Percentiles rank a stretch among this genome's conserved stretches.
phyloP scores from a whole-genome alignment of 192 early-diverging fungal species.

The Borealophlyctis nickersoniae region DNA sequence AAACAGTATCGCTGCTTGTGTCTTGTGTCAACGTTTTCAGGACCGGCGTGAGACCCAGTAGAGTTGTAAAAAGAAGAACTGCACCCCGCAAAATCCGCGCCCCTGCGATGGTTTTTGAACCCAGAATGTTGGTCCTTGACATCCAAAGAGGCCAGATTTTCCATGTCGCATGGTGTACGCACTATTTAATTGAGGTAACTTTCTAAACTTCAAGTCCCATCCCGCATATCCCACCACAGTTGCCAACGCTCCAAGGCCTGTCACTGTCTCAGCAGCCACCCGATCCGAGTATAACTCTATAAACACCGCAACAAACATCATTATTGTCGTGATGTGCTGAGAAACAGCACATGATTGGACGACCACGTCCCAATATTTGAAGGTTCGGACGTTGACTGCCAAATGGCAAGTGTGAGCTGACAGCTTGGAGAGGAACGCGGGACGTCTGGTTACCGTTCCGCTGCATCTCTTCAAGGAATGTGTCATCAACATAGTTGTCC shows the following conservation, averaged over 20 bases:
- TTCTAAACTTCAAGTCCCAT: constrained; percentile 49
- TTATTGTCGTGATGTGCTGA: constrained; percentile 81
- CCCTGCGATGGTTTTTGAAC: constrained; percentile 2
- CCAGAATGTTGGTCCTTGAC: constrained; percentile 3
- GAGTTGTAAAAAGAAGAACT: constrained; percentile 67
- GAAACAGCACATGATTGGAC: constrained; percentile 26
- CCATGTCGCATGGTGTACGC: neutral
- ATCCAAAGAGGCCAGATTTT: constrained; percentile 7
- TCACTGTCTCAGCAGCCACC: constrained; percentile 56
- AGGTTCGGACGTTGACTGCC: constrained; percentile 74
- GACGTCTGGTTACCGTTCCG: constrained; percentile 65
- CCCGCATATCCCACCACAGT: constrained; percentile 67
- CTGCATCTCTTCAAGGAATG: constrained; percentile 83
- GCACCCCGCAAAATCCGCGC: constrained; percentile 52
- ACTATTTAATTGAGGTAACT: neutral
- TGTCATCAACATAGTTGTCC: constrained; percentile 87
- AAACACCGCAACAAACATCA: constrained; percentile 88
- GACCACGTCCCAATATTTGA: constrained; percentile 74
- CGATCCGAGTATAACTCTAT: constrained; percentile 61
- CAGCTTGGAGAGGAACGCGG: neutral
- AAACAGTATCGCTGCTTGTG: constrained; percentile 89
- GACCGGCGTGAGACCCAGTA: constrained; percentile 85
- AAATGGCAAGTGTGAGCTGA: neutral
- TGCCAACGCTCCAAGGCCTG: constrained; percentile 52
- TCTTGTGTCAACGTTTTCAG: constrained; percentile 86